Evolutionary conservation across 192 early-diverging fungal genomes (phyloP), one percentile per base, ranked within the genome.

Genomic region (Umbelopsis sp.): DNA sequence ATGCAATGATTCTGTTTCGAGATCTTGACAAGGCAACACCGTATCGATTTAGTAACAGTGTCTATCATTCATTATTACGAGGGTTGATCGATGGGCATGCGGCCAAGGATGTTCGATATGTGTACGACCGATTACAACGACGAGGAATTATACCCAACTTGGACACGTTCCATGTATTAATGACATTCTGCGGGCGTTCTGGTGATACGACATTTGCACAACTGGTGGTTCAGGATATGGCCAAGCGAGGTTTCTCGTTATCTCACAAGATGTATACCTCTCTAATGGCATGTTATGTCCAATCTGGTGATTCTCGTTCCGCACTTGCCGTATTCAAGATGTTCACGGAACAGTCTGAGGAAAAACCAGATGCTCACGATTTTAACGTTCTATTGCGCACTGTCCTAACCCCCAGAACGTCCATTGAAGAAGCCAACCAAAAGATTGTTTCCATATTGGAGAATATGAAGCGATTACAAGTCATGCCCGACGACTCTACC

Each of bases 331-430:
- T 65, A 1, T 76, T 76, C 47, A 59, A 71, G n/a, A 34, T 36
- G 12, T 62, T 76, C 0, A 47, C 49, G 11, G 20, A 68, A 2
- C 56, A 71, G 14, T 67, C 72, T 3, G 47, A 53, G 20, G 71
- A 72, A 51, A 49, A 50, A 11, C 77, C 77, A 31, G 77, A 78
- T 67, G 62, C 65, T 3, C 54, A 70, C 8, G 77, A 78, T 41
- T 78, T 78, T 38, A 78, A 78, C 17, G 43, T 78, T 11, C 36
- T 78, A 34, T 53, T 78, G 21, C 54, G 71, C 22, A 71, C 65
- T 4, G 45, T 66, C 4, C 53, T 49, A 11, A 34, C 31, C 4
- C 56, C 56, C 1, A 32, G 20, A 16, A 36, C 41, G 26, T 49
- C 62, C 21, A 32, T 25, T 1, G 51, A 43, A 24, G 68, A 74